Base-by-base conservation (phyloP, 139 green algal species). In the Astrephomene gubernaculifera region DNA sequence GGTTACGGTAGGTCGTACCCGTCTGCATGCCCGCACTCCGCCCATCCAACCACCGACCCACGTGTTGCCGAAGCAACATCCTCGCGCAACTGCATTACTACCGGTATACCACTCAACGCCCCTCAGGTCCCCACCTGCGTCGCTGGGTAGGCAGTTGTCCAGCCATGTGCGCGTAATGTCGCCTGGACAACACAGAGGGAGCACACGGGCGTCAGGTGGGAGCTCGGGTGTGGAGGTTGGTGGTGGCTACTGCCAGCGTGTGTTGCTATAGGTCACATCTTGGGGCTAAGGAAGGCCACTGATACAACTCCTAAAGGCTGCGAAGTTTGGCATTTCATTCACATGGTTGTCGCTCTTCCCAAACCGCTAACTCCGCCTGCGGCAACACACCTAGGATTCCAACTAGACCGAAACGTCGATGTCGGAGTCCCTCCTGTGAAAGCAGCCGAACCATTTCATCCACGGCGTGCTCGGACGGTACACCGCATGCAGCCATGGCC, bases 301-400 rank as follows among this genome's bases (percentile, higher is more conserved):
- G n/a, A n/a, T n/a, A n/a, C n/a, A n/a, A n/a, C n/a, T n/a, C n/a
- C n/a, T n/a, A n/a, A n/a, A n/a, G n/a, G n/a, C n/a, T n/a, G n/a
- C 49, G 14, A 60, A 12, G 49, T 60, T 60, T 60, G 49, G 12
- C 49, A 25, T 12, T 12, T 25, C 60, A 22, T 22, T 22, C 60
- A 35, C 60, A 29, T 67, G 22, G 60, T 8, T 31, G 19, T 67
- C n/a, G n/a, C n/a, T n/a, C 8, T 12, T 67, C 8, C 25, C 8
- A n/a, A 67, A 14, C 60, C 60, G 21, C n/a, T 35, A 35, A 22
- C 63, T 29, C 65, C 33, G n/a, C n/a, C n/a, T n/a, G n/a, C n/a
- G n/a, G n/a, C n/a, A n/a, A 70, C n/a, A 7, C 44, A 78, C 70
- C 70, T 29, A 78, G 43, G 4, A 78, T 27, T 43, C 70, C 70